These are phyloP conservation scores for Microbotryomycetes sp. DNA, from an alignment of 1,284 basidiomycete genomes.

Conservation along the genomic window DNA sequence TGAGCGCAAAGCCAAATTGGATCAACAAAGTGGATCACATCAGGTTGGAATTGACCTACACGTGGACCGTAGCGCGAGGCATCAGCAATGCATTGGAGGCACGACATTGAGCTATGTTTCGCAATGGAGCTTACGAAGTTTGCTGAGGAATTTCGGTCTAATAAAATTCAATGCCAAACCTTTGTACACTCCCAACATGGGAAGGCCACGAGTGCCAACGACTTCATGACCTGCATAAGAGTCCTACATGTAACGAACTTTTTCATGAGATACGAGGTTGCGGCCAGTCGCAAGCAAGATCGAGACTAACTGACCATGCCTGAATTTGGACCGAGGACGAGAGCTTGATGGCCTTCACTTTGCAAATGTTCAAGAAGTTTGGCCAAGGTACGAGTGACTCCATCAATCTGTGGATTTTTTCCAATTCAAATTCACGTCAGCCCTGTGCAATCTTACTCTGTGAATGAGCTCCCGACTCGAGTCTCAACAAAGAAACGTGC, in stretches of 20 bases:
- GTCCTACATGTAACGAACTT: too few species aligned
- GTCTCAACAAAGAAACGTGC: not conserved
- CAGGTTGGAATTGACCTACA: constrained; percentile 48
- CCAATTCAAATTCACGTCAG: not conserved
- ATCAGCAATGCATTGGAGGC: too few species aligned
- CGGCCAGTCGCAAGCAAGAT: too few species aligned
- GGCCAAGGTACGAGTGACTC: constrained; percentile 53
- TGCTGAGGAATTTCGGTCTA: constrained; percentile 50
- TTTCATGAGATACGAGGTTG: too few species aligned
- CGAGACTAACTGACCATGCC: constrained; percentile 43
- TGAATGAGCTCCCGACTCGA: not conserved
- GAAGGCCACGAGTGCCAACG: constrained; percentile 53
- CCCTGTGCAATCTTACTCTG: not conserved
- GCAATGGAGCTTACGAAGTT: constrained; percentile 33
- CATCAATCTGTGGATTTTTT: constrained; percentile 45
- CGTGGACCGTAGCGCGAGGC: not conserved
- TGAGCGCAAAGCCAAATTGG: constrained; percentile 52
- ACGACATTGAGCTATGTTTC: too few species aligned
- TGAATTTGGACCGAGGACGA: constrained; percentile 52
- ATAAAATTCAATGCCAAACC: constrained; percentile 53
- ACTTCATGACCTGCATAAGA: constrained; percentile 52
- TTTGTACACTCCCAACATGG: constrained; percentile 48
- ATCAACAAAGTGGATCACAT: constrained; percentile 50
- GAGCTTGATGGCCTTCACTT: constrained; percentile 51
- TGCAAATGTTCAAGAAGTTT: constrained; percentile 53